Percentiles rank a stretch among this genome's conserved stretches.
phyloP scores from a whole-genome alignment of 1,139 yeast species.

The Blastobotrys malaysiensis region DNA sequence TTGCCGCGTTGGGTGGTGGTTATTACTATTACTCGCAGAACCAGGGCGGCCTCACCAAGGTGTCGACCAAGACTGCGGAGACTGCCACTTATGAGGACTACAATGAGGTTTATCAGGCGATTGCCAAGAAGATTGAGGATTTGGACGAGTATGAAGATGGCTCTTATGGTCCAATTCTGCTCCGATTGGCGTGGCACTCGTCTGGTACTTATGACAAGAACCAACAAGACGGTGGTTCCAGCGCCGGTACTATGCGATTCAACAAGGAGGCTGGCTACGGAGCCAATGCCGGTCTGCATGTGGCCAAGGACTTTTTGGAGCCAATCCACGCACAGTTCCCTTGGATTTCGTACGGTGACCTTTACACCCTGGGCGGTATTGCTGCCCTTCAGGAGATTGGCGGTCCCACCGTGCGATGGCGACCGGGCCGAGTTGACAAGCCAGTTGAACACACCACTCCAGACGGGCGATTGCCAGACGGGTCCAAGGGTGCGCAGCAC shows the following conservation, averaged over 20 bases:
- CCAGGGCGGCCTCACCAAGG: constrained; percentile 13
- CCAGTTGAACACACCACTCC: constrained; percentile 43
- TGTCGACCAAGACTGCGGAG: constrained; percentile 24
- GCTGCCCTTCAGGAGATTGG: constrained; percentile 78
- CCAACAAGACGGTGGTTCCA: constrained; percentile 69
- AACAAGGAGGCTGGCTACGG: constrained; percentile 55
- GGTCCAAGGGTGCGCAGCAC: constrained; percentile 48
- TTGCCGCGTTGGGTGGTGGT: constrained; percentile 22
- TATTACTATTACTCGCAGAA: constrained; percentile 19
- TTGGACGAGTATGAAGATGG: constrained; percentile 73
- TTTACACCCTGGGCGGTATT: constrained; percentile 85
- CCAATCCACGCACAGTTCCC: constrained; percentile 59
- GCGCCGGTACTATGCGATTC: constrained; percentile 77
- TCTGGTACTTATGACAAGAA: constrained; percentile 63
- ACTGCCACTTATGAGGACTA: constrained; percentile 48
- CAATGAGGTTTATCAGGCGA: constrained; percentile 72
- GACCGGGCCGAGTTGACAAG: constrained; percentile 68
- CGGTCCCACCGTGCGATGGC: constrained; percentile 85
- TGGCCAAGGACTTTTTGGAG: constrained; percentile 59
- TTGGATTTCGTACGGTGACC: constrained; percentile 81
- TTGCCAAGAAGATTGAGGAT: constrained; percentile 67
- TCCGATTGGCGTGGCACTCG: constrained; percentile 72
- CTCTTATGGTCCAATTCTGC: constrained; percentile 63
- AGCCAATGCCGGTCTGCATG: constrained; percentile 68
- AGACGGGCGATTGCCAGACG: constrained; percentile 71